Base-by-base conservation (phyloP, 306 rosid genomes). In the Coriaria nepalensis region DNA sequence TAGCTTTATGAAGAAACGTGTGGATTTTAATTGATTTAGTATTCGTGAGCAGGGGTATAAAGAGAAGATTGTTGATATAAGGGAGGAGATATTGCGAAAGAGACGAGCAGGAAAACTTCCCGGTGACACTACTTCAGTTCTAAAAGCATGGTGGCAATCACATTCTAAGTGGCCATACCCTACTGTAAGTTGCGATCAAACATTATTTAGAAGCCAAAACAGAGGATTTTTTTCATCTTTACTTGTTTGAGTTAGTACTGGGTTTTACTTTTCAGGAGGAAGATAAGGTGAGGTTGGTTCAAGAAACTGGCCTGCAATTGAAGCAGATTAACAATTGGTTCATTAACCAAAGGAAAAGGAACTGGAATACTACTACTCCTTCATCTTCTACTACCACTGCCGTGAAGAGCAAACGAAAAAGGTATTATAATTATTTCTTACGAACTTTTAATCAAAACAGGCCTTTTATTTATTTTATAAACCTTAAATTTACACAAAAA, bases 31-130 rank as follows among this genome's bases (percentile, higher is more conserved):
- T 38, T 47, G 8, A 33, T 10, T 49, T 20, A 3, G 8, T 12
- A 59, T 35, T 33, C 40, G 11, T 7, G 13, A 36, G 15, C 74
- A 87, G 96, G 94, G 88, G 40, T 88, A 78, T 86, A 88, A 83
- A 78, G 87, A 83, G 56, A 88, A 83, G 68, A 88, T 83, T 15
- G 93, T 88, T 9, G 96, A 88, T 64, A 74, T 83, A 49, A 61
- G 87, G 48, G 98, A 90, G 75, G 98, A 90, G 55, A 90, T 90
- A 62, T 59, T 90, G 69, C 80, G 98, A 52, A 90, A 90, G 85
- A 90, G 98, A 64, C 77, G 98, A 69, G 98, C 98, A 0, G 98
- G 98, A 62, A 90, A 90, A 59, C 98, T 85, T 75, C 98, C 98
- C 4, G 94, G 98, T 10, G 94, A 90, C 74, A 90, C 98, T 0